These are phyloP conservation scores for Marsdenia floribunda DNA, from an alignment of 257 asterid genomes.

Conservation along the genomic window DNA sequence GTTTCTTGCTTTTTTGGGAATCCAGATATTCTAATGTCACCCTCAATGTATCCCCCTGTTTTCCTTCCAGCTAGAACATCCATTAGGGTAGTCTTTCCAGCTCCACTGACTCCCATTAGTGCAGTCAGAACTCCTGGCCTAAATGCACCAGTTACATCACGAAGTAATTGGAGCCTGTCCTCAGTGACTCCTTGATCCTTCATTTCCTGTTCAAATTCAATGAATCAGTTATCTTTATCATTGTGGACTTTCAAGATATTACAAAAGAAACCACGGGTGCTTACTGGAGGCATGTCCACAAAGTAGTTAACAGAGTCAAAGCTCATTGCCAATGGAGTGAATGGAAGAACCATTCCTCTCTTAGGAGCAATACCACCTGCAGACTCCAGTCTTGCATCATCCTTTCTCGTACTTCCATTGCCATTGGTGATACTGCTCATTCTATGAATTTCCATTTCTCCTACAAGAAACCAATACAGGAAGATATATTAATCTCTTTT, in stretches of 20 bases:
- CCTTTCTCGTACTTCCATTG: slow-evolving; percentile 17
- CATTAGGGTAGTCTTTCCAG: slow-evolving; percentile 73
- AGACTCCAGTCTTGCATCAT: slow-evolving; percentile 24
- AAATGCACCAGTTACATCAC: slow-evolving; percentile 55
- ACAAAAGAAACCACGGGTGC: slow-evolving; percentile 15
- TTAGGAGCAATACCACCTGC: slow-evolving; percentile 29
- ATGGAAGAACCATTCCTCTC: slow-evolving; percentile 65
- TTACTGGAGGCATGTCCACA: slow-evolving; percentile 57
- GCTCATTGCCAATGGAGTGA: slow-evolving; percentile 52
- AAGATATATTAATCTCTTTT: background rate
- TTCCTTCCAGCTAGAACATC: slow-evolving; percentile 68
- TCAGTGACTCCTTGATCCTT: slow-evolving; percentile 49
- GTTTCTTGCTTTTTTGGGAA: slow-evolving; percentile 59
- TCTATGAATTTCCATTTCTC: slow-evolving; percentile 57
- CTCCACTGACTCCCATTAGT: slow-evolving; percentile 74
- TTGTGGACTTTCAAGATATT: background rate
- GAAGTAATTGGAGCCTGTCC: slow-evolving; percentile 51
- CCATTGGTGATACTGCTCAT: slow-evolving; percentile 45
- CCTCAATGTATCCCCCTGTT: slow-evolving; percentile 62
- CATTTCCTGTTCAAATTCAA: slow-evolving; percentile 34
- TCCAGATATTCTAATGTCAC: slow-evolving; percentile 60
- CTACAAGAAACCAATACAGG: slow-evolving; percentile 29
- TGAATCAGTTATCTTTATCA: background rate
- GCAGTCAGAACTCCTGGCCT: slow-evolving; percentile 77
- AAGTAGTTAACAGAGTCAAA: slow-evolving; percentile 46